A percentile compares a stretch with the other conserved stretches of the same genome.
phyloP scores from a whole-genome alignment of 2,329 filamentous ascomycete genomes.

The Aspergillus sp. region DNA sequence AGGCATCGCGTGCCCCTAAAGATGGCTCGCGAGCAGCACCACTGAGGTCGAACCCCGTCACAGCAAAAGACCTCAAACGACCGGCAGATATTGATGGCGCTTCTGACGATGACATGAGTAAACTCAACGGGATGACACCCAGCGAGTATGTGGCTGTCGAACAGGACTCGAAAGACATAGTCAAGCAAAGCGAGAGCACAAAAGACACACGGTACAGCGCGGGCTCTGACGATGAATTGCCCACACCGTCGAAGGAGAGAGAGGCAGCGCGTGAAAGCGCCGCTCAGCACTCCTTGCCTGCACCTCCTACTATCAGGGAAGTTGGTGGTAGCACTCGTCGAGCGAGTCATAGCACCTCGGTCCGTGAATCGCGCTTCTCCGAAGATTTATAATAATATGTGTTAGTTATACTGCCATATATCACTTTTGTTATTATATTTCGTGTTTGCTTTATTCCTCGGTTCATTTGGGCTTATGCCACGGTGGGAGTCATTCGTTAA shows the following conservation, averaged over 20 bases:
- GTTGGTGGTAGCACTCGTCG: constrained; percentile 13
- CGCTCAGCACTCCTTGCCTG: constrained; percentile 29
- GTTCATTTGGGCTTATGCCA: background rate
- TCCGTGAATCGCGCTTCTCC: constrained; percentile 37
- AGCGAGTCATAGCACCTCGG: constrained; percentile 18
- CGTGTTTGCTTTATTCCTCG: background rate
- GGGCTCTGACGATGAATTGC: constrained; percentile 10
- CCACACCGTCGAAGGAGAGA: constrained; percentile 18
- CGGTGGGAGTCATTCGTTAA: background rate
- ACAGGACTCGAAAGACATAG: constrained; percentile 13
- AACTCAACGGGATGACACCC: constrained; percentile 16
- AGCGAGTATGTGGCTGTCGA: constrained; percentile 15
- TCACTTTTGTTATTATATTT: background rate
- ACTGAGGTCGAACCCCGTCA: constrained; percentile 34
- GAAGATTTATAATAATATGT: constrained; percentile 33
- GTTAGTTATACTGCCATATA: background rate
- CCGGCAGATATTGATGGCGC: constrained; percentile 9
- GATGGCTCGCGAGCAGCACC: constrained; percentile 23
- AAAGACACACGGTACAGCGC: constrained; percentile 23
- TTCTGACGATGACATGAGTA: constrained; percentile 15
- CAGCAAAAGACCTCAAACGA: constrained; percentile 21
- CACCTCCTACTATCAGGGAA: constrained; percentile 21
- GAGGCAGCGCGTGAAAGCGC: constrained; percentile 30
- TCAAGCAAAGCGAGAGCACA: constrained; percentile 15
- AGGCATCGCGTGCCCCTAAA: background rate